phyloP scores from a whole-genome alignment of 805 yeast species.

The Wickerhamomyces chaumierensis region DNA sequence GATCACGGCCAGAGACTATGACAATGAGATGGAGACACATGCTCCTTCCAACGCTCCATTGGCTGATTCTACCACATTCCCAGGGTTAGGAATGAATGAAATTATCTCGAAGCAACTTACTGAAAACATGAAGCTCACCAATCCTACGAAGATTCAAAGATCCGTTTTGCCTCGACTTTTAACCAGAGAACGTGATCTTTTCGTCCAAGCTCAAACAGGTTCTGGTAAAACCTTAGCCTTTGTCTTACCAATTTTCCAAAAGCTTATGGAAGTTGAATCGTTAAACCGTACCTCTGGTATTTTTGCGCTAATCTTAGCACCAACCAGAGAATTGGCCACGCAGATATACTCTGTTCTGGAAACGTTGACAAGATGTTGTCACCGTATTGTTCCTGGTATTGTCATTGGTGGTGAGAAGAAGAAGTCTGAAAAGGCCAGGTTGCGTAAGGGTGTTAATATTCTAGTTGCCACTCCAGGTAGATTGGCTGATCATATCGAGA shows the following conservation, averaged over 20 bases:
- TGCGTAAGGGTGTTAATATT: slow-evolving; percentile 91
- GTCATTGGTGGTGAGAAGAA: slow-evolving; percentile 98
- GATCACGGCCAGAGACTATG: slow-evolving; percentile 27
- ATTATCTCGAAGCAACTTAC: slow-evolving; percentile 41
- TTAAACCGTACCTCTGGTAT: slow-evolving; percentile 62
- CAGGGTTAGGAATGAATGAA: slow-evolving; percentile 56
- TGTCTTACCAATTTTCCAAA: slow-evolving; percentile 69
- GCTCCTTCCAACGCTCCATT: slow-evolving; percentile 81
- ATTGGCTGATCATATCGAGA: slow-evolving; percentile 85
- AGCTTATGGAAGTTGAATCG: slow-evolving; percentile 45
- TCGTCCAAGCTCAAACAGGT: slow-evolving; percentile 96
- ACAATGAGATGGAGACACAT: slow-evolving; percentile 20
- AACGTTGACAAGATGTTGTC: slow-evolving; percentile 61
- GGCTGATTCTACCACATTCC: slow-evolving; percentile 55
- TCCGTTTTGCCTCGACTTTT: slow-evolving; percentile 59
- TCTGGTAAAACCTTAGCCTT: slow-evolving; percentile 94
- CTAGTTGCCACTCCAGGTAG: slow-evolving; percentile 98
- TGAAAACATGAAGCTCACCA: slow-evolving; percentile 39
- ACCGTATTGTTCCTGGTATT: slow-evolving; percentile 86
- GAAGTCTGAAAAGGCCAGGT: slow-evolving; percentile 89
- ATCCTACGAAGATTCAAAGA: slow-evolving; percentile 85
- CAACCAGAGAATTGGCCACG: slow-evolving; percentile 89
- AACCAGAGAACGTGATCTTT: slow-evolving; percentile 44
- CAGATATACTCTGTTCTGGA: slow-evolving; percentile 82
- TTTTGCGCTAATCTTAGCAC: slow-evolving; percentile 81